phyloP scores from a whole-genome alignment of 2,329 filamentous ascomycete genomes.

The Microdochium paspali region DNA sequence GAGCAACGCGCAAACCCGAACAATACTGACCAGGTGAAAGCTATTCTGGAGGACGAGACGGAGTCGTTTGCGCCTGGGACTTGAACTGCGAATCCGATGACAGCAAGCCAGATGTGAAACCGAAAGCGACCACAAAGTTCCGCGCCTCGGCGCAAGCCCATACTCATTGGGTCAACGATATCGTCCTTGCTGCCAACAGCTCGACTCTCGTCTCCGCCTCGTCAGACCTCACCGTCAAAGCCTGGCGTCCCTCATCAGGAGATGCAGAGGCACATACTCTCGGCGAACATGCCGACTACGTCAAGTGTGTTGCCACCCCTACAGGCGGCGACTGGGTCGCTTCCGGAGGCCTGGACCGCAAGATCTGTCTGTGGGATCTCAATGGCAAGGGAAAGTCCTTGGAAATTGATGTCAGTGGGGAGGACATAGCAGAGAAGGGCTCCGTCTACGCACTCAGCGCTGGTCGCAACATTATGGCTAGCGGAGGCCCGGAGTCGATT shows the following conservation, averaged over 20 bases:
- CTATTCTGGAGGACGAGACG: conserved; percentile 93
- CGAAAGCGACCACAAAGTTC: conserved; percentile 44
- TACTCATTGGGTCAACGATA: conserved; percentile 95
- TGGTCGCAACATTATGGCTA: conserved; percentile 73
- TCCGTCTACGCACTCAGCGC: conserved; percentile 88
- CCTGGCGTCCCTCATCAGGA: conserved; percentile 73
- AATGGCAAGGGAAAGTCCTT: conserved; percentile 78
- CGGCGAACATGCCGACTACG: conserved; percentile 90
- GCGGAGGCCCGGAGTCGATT: conserved; percentile 87
- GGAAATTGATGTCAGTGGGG: conserved; percentile 75
- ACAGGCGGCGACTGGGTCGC: conserved; percentile 71
- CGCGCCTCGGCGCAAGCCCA: conserved; percentile 62
- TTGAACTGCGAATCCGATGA: conserved; percentile 51
- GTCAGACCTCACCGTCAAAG: conserved; percentile 86
- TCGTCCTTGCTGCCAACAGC: conserved; percentile 70
- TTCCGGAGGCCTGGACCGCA: conserved; percentile 85
- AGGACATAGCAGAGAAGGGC: conserved; percentile 80
- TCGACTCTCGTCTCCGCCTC: conserved; percentile 78
- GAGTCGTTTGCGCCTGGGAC: conserved; percentile 94
- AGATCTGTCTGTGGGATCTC: conserved; percentile 89
- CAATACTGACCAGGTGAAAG: conserved; percentile 31
- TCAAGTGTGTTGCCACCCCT: conserved; percentile 84
- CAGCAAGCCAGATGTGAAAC: conserved; percentile 8
- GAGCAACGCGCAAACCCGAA: background rate
- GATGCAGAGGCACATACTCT: conserved; percentile 67